A percentile compares a stretch with the other conserved stretches of the same genome.
These are phyloP conservation scores for Dysphania ambrosioides DNA, from an alignment of 148 eudicot genomes.

Conservation along the genomic window DNA sequence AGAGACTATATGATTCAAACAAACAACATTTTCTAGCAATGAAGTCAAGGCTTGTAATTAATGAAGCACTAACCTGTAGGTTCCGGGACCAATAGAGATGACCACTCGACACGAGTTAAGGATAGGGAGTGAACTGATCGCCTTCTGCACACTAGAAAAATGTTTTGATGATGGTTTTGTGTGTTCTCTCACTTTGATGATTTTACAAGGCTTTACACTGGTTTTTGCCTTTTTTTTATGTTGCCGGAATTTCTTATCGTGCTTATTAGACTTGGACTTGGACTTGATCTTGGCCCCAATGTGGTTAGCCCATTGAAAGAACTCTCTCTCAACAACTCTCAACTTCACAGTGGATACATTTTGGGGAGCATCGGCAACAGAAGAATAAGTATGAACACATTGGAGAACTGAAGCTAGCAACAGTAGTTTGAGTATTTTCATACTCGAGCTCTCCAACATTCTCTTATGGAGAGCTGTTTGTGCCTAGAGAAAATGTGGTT, in stretches of 20 bases:
- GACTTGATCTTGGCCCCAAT: slow-evolving; percentile 29
- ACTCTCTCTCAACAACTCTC: slow-evolving; percentile 29
- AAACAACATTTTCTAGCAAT: neutral
- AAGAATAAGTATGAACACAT: slow-evolving; percentile 16
- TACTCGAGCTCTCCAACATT: neutral
- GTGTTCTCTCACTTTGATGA: slow-evolving; percentile 53
- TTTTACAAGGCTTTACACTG: slow-evolving; percentile 51
- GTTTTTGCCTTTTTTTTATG: slow-evolving; percentile 34
- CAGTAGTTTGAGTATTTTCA: slow-evolving; percentile 32
- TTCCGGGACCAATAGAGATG: slow-evolving; percentile 59
- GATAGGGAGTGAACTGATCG: slow-evolving; percentile 54
- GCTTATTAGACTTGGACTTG: slow-evolving; percentile 27
- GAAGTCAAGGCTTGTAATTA: slow-evolving; percentile 1
- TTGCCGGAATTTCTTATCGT: slow-evolving; percentile 26
- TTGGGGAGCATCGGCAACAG: neutral
- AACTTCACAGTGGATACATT: slow-evolving; percentile 17
- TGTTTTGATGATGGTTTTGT: slow-evolving; percentile 36
- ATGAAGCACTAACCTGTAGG: slow-evolving; percentile 48
- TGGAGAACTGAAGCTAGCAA: slow-evolving; percentile 30
- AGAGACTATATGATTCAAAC: no score
- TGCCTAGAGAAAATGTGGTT: slow-evolving; percentile 4
- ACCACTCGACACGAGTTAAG: slow-evolving; percentile 55
- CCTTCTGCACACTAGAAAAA: slow-evolving; percentile 52
- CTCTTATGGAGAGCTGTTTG: neutral
- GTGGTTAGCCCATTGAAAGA: slow-evolving; percentile 48